Evolutionary conservation across 371 early-diverging fungal genomes (phyloP), one percentile per base, ranked within the genome.

Genomic region (Umbelopsis sp.): DNA sequence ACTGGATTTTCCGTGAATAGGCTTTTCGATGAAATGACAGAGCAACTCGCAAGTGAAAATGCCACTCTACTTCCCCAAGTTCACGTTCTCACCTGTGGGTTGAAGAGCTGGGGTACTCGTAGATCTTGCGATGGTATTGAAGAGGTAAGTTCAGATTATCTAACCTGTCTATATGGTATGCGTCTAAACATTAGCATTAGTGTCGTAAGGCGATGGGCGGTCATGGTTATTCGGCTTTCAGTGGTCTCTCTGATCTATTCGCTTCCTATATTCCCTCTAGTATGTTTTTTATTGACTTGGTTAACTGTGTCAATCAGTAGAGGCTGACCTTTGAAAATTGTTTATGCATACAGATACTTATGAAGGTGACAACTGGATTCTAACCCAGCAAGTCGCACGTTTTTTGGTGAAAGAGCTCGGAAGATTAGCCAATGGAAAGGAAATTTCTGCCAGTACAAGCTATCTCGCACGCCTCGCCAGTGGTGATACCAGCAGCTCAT

Each of bases 191-290:
- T 48, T 48, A n/a, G 11, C 20, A 48, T 22, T 18, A 48, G 20
- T 89, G 91, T 69, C 85, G 94, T 9, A 89, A 92, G 32, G 82
- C 91, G 7, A 89, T 92, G 84, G 96, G 96, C 12, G 96, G 96
- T 8, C 94, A 94, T 46, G 94, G 94, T 0, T 95, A 83, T 72
- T 88, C 91, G 18, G 72, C 81, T 44, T 91, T 88, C 79, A 90
- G 90, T 38, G 93, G 94, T 6, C 81, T 94, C 16, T 81, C 89
- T 41, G 86, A 91, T 48, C 70, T 90, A 32, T 91, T 87, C 75
- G 85, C 84, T 44, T 82, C 75, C 63, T 78, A 84, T 69, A 86
- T 89, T 4, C 92, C 93, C 11, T 79, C 89, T 71, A 90, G 84
- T 57, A 87, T 83, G 50, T 83, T 80, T 70, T 87, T 87, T 37